A percentile compares a stretch with the other conserved stretches of the same genome.
Evolutionary conservation across 257 asterid species (phyloP).

Genomic region (Asclepias syriaca): DNA sequence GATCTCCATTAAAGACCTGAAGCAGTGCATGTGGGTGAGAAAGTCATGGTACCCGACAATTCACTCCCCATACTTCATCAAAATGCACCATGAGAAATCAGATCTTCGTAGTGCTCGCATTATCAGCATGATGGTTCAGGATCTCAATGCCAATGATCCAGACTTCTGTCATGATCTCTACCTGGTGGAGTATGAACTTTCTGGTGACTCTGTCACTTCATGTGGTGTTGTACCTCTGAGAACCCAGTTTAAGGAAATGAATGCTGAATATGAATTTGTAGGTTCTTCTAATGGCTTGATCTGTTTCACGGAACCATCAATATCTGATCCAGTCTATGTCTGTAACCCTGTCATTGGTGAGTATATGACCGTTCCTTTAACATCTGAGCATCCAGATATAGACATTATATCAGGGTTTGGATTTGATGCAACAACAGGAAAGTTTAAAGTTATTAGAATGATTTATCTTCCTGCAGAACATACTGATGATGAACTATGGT

Average conservation of each 20-base stretch:
- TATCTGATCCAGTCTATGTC: slow-evolving; percentile 12
- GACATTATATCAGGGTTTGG: slow-evolving; percentile 15
- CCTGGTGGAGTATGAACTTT: slow-evolving; percentile 2
- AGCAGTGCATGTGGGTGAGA: slow-evolving; percentile 3
- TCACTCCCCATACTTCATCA: slow-evolving; percentile 8
- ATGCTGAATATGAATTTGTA: slow-evolving; percentile 6
- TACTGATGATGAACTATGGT: not conserved
- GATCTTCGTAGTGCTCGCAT: not conserved
- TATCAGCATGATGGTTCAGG: slow-evolving; percentile 1
- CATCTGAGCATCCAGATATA: not conserved
- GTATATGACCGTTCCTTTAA: slow-evolving; percentile 6
- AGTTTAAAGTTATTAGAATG: slow-evolving; percentile 3
- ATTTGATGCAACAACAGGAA: slow-evolving; percentile 1
- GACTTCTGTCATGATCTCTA: slow-evolving; percentile 1
- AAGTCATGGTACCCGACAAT: slow-evolving; percentile 1
- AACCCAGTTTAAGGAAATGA: not conserved
- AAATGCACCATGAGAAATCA: slow-evolving; percentile 1
- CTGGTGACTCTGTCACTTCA: not conserved
- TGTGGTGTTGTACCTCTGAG: slow-evolving; percentile 6
- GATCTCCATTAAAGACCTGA: slow-evolving; percentile 1
- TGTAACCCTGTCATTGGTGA: slow-evolving; percentile 8
- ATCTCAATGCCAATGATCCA: slow-evolving; percentile 3
- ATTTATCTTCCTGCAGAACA: not conserved
- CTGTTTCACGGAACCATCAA: slow-evolving; percentile 8
- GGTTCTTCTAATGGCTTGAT: slow-evolving; percentile 11